phyloP scores from a whole-genome alignment of 2,329 filamentous ascomycete genomes.

The Exophiala spinifera region DNA sequence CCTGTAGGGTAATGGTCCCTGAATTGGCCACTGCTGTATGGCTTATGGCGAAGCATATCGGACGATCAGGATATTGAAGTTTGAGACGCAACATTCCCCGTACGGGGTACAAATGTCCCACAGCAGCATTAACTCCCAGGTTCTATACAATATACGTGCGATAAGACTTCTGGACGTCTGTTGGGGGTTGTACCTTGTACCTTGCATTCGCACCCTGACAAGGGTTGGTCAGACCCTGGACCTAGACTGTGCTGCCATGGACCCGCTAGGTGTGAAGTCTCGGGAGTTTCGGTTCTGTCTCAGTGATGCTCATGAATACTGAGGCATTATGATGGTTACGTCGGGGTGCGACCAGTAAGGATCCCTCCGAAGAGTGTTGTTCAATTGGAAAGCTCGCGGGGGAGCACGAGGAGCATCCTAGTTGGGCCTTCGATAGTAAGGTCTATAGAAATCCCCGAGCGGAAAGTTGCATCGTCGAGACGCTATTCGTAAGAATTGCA shows the following conservation, averaged over 20 bases:
- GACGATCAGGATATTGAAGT: too few species aligned
- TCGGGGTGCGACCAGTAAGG: not conserved
- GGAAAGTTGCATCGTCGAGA: not conserved
- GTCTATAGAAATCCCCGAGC: not conserved
- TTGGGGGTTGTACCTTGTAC: too few species aligned
- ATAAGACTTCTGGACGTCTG: too few species aligned
- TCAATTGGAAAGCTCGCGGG: not conserved
- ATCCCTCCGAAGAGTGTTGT: not conserved
- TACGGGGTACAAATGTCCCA: too few species aligned
- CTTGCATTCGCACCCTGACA: too few species aligned
- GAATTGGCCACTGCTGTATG: too few species aligned
- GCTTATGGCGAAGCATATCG: too few species aligned
- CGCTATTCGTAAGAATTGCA: not conserved
- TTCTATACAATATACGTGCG: too few species aligned
- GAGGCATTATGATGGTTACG: not conserved
- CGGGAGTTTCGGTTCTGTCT: slow-evolving; percentile 19
- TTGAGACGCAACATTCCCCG: too few species aligned
- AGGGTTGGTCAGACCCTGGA: not conserved
- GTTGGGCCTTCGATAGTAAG: not conserved
- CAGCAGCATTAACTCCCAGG: too few species aligned
- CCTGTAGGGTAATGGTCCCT: too few species aligned
- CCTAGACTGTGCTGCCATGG: not conserved
- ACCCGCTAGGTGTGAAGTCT: slow-evolving; percentile 1
- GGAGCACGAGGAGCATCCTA: not conserved
- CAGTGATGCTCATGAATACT: slow-evolving; percentile 6